Conservation (phyloP, 768 basidiomycete genomes). For the Russula abietina region DNA sequence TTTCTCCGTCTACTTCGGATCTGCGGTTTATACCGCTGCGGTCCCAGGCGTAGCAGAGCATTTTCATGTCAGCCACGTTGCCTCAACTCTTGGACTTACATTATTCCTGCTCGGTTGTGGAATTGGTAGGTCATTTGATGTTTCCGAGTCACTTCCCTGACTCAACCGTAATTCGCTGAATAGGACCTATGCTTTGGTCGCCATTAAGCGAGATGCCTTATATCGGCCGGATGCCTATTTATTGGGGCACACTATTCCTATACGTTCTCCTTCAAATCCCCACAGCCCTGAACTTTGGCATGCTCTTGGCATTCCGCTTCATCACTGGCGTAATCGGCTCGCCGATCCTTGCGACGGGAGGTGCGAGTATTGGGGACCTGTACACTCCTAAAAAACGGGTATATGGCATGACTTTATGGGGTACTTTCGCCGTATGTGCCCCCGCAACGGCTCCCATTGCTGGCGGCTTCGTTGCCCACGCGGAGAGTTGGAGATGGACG, state of each 20-base stretch:
- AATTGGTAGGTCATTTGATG: slow-evolving; percentile 15
- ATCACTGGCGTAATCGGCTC: slow-evolving; percentile 34
- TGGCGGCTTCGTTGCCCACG: slow-evolving; percentile 33
- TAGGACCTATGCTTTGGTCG: slow-evolving; percentile 27
- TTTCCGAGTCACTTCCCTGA: background rate
- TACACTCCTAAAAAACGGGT: slow-evolving; percentile 27
- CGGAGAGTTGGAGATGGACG: slow-evolving; percentile 33
- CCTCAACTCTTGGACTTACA: slow-evolving; percentile 32
- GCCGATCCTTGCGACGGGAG: slow-evolving; percentile 34
- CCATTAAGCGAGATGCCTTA: slow-evolving; percentile 34
- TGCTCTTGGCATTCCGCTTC: slow-evolving; percentile 34
- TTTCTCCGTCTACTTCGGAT: slow-evolving; percentile 34
- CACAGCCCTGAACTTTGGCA: slow-evolving; percentile 32
- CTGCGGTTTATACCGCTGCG: slow-evolving; percentile 33
- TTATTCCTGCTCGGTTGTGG: slow-evolving; percentile 29
- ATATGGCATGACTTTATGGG: slow-evolving; percentile 29
- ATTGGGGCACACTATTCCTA: slow-evolving; percentile 31
- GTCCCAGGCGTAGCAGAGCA: slow-evolving; percentile 27
- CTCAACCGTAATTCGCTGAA: slow-evolving; percentile 22
- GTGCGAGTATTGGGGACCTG: slow-evolving; percentile 29
- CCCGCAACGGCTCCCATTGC: slow-evolving; percentile 33
- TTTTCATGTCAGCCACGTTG: slow-evolving; percentile 29
- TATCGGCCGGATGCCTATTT: slow-evolving; percentile 34
- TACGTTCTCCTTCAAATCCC: slow-evolving; percentile 34
- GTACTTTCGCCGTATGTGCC: slow-evolving; percentile 27